Evolutionary conservation across 1,139 yeast species (phyloP).

Genomic region (Saccharomyces pastorianus): DNA sequence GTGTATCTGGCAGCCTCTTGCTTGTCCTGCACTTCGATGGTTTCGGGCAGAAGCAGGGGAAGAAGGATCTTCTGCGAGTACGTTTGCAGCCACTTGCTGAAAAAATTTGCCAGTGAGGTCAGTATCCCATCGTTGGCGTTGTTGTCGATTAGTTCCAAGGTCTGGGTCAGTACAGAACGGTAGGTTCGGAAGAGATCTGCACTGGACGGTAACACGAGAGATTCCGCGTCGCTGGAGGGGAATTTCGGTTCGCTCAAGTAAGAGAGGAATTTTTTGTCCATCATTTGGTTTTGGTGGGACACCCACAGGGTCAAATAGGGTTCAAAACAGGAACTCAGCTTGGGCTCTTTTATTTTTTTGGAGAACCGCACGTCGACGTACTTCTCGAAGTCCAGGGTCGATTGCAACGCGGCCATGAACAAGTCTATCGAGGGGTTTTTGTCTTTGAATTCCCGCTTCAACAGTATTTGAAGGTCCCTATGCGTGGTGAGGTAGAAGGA

Average conservation of each 20-base stretch:
- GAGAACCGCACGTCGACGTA: slow-evolving; percentile 52
- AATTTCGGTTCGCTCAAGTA: slow-evolving; percentile 44
- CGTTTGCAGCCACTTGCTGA: slow-evolving; percentile 57
- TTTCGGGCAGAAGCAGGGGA: slow-evolving; percentile 44
- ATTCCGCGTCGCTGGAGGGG: slow-evolving; percentile 35
- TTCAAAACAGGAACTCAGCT: slow-evolving; percentile 69
- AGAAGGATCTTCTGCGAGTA: slow-evolving; percentile 56
- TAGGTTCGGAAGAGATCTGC: slow-evolving; percentile 78
- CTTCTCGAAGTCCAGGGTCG: slow-evolving; percentile 72
- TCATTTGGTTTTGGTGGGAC: slow-evolving; percentile 64
- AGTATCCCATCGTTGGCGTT: slow-evolving; percentile 22
- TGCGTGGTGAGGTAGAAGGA: slow-evolving; percentile 64
- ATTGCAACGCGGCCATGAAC: slow-evolving; percentile 51
- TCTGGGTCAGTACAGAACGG: slow-evolving; percentile 65
- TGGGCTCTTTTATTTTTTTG: slow-evolving; percentile 33
- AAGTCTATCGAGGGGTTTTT: slow-evolving; percentile 40
- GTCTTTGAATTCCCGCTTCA: slow-evolving; percentile 32
- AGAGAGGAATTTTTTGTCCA: slow-evolving; percentile 55
- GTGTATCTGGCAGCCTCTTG: slow-evolving; percentile 58
- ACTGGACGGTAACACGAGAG: slow-evolving; percentile 69
- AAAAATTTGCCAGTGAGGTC: slow-evolving; percentile 45
- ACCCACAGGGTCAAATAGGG: slow-evolving; percentile 84
- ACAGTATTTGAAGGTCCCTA: slow-evolving; percentile 50
- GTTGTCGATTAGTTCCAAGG: slow-evolving; percentile 48
- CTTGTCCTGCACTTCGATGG: slow-evolving; percentile 33